Conservation (phyloP, 352 stramenopile genomes). For the Lagenidium giganteum region DNA sequence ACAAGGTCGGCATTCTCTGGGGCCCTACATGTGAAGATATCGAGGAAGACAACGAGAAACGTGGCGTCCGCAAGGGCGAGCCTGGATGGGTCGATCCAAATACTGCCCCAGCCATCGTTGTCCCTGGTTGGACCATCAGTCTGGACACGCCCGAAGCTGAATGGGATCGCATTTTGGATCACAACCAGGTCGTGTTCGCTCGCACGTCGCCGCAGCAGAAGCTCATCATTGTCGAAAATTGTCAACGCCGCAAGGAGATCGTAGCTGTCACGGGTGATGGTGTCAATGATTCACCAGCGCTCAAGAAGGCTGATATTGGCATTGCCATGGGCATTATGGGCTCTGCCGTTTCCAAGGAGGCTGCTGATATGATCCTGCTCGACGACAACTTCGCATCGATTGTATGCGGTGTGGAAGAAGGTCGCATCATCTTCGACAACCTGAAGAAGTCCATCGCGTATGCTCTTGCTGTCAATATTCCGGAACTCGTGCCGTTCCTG, state of each 20-base stretch:
- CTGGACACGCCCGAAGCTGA: constrained; percentile 69
- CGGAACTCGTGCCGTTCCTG: constrained; percentile 84
- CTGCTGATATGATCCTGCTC: constrained; percentile 94
- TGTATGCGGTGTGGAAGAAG: constrained; percentile 92
- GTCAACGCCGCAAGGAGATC: constrained; percentile 80
- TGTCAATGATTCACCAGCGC: constrained; percentile 96
- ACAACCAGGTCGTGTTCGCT: constrained; percentile 94
- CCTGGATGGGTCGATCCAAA: constrained; percentile 68
- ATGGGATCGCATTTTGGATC: constrained; percentile 82
- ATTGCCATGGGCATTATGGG: constrained; percentile 98
- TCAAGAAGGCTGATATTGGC: constrained; percentile 97
- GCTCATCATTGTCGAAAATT: constrained; percentile 93
- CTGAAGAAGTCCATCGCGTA: constrained; percentile 94
- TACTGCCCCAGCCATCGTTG: constrained; percentile 77
- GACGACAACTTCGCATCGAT: constrained; percentile 99
- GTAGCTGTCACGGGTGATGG: constrained; percentile 97
- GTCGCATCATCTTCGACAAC: constrained; percentile 94
- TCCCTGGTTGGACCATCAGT: constrained; percentile 80
- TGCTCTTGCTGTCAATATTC: constrained; percentile 89
- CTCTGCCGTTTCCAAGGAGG: constrained; percentile 94
- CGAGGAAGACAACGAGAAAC: constrained; percentile 65
- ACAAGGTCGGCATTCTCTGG: constrained; percentile 93
- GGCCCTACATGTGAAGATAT: constrained; percentile 81
- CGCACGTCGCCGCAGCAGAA: constrained; percentile 94
- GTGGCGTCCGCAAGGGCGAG: constrained; percentile 52